phyloP scores from a whole-genome alignment of 2,329 filamentous ascomycete genomes.

The Pseudonectria foliicola region DNA sequence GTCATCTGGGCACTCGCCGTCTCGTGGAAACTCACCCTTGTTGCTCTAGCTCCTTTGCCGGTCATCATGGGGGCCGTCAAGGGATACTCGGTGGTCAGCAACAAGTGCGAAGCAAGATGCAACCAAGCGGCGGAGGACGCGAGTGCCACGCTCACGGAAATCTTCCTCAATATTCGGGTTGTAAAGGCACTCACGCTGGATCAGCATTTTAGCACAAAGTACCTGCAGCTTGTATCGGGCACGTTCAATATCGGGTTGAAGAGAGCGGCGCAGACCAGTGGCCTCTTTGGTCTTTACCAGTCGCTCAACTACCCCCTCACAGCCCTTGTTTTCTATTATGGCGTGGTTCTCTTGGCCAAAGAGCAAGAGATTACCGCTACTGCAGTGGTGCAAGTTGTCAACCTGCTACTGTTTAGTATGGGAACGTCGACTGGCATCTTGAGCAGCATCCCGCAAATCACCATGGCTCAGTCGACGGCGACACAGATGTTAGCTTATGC shows the following conservation, averaged over 20 bases:
- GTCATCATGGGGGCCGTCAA: slow-evolving; percentile 60
- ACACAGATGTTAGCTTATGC: slow-evolving; percentile 65
- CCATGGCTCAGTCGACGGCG: slow-evolving; percentile 64
- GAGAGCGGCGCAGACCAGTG: slow-evolving; percentile 59
- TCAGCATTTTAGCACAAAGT: slow-evolving; percentile 58
- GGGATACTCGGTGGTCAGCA: slow-evolving; percentile 56
- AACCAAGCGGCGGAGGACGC: slow-evolving; percentile 56
- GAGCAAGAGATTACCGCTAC: slow-evolving; percentile 42
- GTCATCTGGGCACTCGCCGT: slow-evolving; percentile 66
- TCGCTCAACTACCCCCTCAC: slow-evolving; percentile 63
- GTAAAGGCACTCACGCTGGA: slow-evolving; percentile 72
- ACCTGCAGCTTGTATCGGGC: slow-evolving; percentile 41
- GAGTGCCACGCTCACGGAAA: slow-evolving; percentile 57
- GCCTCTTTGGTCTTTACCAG: slow-evolving; percentile 73
- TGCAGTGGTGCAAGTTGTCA: slow-evolving; percentile 65
- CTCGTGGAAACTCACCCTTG: slow-evolving; percentile 75
- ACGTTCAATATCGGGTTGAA: slow-evolving; percentile 56
- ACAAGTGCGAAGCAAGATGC: slow-evolving; percentile 64
- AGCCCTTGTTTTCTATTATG: slow-evolving; percentile 80
- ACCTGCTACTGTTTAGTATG: slow-evolving; percentile 77
- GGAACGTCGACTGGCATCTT: slow-evolving; percentile 64
- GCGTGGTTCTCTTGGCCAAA: slow-evolving; percentile 53
- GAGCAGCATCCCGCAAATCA: slow-evolving; percentile 72
- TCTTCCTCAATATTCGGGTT: slow-evolving; percentile 70
- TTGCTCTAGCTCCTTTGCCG: slow-evolving; percentile 63